Evolutionary conservation across 2,329 filamentous ascomycete species (phyloP).

Genomic region (Myriangium duriaei): DNA sequence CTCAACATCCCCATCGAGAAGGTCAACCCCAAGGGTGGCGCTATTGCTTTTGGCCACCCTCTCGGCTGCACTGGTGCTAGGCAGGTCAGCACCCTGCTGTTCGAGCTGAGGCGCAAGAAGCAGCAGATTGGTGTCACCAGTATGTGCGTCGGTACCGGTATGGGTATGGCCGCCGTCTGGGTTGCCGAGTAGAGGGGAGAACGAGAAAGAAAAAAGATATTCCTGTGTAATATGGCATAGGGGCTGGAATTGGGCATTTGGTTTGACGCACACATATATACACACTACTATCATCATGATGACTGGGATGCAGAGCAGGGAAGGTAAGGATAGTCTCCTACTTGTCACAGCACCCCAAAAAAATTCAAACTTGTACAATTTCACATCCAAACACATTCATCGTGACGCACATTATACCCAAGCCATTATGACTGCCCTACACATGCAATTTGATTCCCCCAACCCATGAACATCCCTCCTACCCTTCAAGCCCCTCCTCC

Average conservation of each 20-base stretch:
- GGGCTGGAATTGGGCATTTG: neutral
- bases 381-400: too few relatives aligned
- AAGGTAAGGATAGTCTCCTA: too few relatives aligned
- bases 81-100: slow-evolving; percentile 84
- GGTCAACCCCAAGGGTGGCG: slow-evolving; percentile 94
- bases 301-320: too few relatives aligned
- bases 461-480: too few relatives aligned
- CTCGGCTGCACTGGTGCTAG: slow-evolving; percentile 87
- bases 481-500: slow-evolving; percentile 52
- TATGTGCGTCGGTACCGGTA: slow-evolving; percentile 86
- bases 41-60: slow-evolving; percentile 87
- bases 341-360: too few relatives aligned
- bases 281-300: neutral
- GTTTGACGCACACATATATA: neutral
- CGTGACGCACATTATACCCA: too few relatives aligned
- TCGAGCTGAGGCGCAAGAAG: slow-evolving; percentile 72
- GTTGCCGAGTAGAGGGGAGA: slow-evolving; percentile 60
- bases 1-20: slow-evolving; percentile 71
- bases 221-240: too few relatives aligned
- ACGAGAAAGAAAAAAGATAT: too few relatives aligned
- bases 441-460: too few relatives aligned
- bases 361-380: too few relatives aligned
- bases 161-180: slow-evolving; percentile 97
- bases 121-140: slow-evolving; percentile 82
- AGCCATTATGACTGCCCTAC: too few relatives aligned